Evolutionary conservation across 1,284 basidiomycete species (phyloP).

Genomic region (Heterobasidion parviporum): DNA sequence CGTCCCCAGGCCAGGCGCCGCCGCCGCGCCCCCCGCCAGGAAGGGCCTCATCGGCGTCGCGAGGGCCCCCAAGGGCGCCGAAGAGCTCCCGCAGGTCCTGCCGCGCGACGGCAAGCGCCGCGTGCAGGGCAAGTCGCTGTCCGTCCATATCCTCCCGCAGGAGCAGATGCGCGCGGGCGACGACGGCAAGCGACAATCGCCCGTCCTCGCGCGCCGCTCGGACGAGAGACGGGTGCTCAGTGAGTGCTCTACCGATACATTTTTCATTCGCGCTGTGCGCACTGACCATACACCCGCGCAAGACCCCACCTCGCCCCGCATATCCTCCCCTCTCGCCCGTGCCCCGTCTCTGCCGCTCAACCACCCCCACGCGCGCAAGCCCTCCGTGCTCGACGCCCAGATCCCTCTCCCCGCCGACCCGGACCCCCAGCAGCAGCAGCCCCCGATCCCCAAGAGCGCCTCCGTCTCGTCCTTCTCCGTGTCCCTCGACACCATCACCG

Average conservation of each 20-base stretch:
- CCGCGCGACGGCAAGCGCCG: slow-evolving; percentile 27
- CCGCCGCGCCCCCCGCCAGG: slow-evolving; percentile 12
- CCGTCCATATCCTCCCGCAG: slow-evolving; percentile 42
- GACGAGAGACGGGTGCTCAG: slow-evolving; percentile 7
- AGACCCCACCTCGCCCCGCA: slow-evolving; percentile 19
- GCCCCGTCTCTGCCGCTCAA: slow-evolving; percentile 45
- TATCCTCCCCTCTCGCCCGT: slow-evolving; percentile 42
- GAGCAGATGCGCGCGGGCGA: neutral
- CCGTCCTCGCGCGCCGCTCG: slow-evolving; percentile 3
- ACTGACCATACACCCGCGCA: slow-evolving; percentile 1
- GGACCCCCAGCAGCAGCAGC: neutral
- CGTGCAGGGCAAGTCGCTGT: slow-evolving; percentile 42
- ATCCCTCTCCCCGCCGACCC: slow-evolving; percentile 23
- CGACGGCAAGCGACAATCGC: neutral
- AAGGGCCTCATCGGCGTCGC: slow-evolving; percentile 22
- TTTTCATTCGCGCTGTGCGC: neutral
- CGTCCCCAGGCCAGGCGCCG: slow-evolving; percentile 12
- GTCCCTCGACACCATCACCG: slow-evolving; percentile 62
- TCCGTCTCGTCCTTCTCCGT: slow-evolving; percentile 57
- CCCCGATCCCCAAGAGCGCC: slow-evolving; percentile 28
- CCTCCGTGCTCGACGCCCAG: slow-evolving; percentile 54
- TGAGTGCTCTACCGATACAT: neutral
- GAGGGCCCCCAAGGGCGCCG: slow-evolving; percentile 3
- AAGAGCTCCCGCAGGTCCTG: slow-evolving; percentile 29
- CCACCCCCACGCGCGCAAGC: slow-evolving; percentile 74